Evolutionary conservation across 2,329 filamentous ascomycete species (phyloP), one percentile per base, ranked within the genome.

Genomic region (Nothophaeocryptopus gaeumannii): DNA sequence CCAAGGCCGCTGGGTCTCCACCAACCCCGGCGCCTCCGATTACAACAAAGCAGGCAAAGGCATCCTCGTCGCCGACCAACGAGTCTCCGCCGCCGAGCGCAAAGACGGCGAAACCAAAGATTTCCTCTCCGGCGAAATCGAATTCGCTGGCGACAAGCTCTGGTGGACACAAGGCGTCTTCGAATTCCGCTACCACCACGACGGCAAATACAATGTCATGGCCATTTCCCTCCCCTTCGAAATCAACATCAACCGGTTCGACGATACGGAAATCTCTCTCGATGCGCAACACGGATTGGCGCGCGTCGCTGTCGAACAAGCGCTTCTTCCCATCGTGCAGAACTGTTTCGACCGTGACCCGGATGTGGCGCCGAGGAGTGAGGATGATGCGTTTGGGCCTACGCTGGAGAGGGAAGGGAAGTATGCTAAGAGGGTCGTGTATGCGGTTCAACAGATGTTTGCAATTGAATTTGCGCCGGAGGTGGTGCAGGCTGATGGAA

Each of bases 121-220:
- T 50, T 78, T 84, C 57, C 80, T 89, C 3, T 78, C 81, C 10
- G 93, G 93, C 37, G 89, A 96, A 67, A 85, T 97, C 64, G 71
- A 89, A 10, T 97, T 99, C 66, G 78, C 84, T 8, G 91, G 93
- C 40, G 91, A 97, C 73, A 96, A 95, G 72, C 79, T 96, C 2
- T 99, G 89, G 85, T 99, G 93, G 93, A 95, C 88, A 0, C 88
- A 92, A 54, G 93, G 93, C 47, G 88, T 95, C 2, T 99, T 96
- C 65, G 93, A 99, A 66, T 95, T 99, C 75, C 84, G 93, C 35
- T 96, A 96, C 72, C 93, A 99, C 71, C 93, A 99, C 70, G 85
- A 89, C 60, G 90, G 90, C 48, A 87, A 86, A 63, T 90, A 99
- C 72, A 89, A 87, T 59, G 91, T 95, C 64, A 93, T 99, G 88